Evolutionary conservation across 2,329 filamentous ascomycete species (phyloP).

Genomic region (Paecilomyces variotii): DNA sequence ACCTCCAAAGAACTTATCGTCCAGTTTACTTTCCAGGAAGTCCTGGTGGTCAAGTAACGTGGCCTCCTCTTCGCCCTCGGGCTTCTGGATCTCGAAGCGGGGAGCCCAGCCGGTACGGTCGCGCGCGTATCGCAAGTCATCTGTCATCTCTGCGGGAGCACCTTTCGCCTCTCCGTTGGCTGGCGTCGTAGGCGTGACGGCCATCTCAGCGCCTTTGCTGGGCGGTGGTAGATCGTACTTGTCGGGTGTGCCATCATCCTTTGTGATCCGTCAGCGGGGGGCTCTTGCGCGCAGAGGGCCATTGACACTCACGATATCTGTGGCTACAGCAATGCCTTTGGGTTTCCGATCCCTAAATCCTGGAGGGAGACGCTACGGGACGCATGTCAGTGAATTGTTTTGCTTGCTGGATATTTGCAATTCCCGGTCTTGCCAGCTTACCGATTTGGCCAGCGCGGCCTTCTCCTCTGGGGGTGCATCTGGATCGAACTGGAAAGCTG

Average conservation of each 20-base stretch:
- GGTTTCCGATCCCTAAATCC: constrained; percentile 48
- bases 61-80: constrained; percentile 49
- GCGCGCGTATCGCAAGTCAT: constrained; percentile 49
- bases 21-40: constrained; percentile 71
- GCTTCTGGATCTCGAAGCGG: constrained; percentile 57
- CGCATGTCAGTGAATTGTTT: constrained; percentile 8
- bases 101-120: constrained; percentile 79
- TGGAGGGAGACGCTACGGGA: constrained; percentile 51
- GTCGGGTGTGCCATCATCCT: constrained; percentile 60
- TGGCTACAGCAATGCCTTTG: constrained; percentile 50
- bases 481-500: constrained; percentile 80
- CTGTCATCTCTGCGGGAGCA: constrained; percentile 44
- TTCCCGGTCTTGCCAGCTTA: constrained; percentile 40
- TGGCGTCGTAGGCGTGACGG: constrained; percentile 46
- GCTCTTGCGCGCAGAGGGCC: not conserved
- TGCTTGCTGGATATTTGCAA: not conserved
- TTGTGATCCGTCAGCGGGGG: constrained; percentile 3
- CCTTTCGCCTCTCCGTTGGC: constrained; percentile 40
- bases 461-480: constrained; percentile 79
- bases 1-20: constrained; percentile 88
- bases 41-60: constrained; percentile 82
- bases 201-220: constrained; percentile 47
- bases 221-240: constrained; percentile 72
- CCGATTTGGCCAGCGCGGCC: constrained; percentile 66
- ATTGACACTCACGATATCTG: constrained; percentile 54